These are phyloP conservation scores for Plasmodium inui DNA, from an alignment of 169 alveolate species.

Conservation along the genomic window DNA sequence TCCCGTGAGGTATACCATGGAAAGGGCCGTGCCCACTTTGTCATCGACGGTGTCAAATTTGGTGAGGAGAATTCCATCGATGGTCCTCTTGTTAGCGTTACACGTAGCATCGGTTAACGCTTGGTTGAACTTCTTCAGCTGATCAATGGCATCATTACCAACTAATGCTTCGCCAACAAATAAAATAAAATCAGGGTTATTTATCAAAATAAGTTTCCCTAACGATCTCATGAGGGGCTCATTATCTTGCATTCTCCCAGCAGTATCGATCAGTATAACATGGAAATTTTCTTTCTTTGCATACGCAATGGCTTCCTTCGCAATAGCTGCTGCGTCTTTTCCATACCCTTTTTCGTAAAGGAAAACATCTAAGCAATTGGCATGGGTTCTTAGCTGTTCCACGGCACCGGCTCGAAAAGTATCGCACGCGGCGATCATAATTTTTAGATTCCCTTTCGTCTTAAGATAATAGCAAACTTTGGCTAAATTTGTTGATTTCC, in stretches of 20 bases:
- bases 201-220: conserved; percentile 96
- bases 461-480: conserved; percentile 96
- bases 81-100: conserved; percentile 91
- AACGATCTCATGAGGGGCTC: conserved; percentile 98
- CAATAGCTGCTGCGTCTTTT: conserved; percentile 97
- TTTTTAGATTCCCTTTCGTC: conserved; percentile 94
- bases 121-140: conserved; percentile 96
- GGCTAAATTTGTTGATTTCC: conserved; percentile 99
- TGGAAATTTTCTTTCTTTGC: conserved; percentile 94
- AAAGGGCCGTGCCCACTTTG: conserved; percentile 99
- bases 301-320: conserved; percentile 94
- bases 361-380: conserved; percentile 94
- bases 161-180: conserved; percentile 99
- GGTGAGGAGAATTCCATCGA: conserved; percentile 99
- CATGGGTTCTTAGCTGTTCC: conserved; percentile 98
- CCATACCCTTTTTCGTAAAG: conserved; percentile 99
- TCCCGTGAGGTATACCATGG: conserved; percentile 99
- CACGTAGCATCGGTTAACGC: conserved; percentile 73
- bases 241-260: conserved; percentile 99
- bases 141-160: conserved; percentile 99
- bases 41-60: conserved; percentile 99
- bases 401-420: conserved; percentile 99
- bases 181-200: conserved; percentile 97
- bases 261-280: conserved; percentile 99
- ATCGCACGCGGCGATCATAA: conserved; percentile 99